Base-by-base conservation (phyloP, 768 basidiomycete genomes). In the Tubosaeta brunneosetosa region DNA sequence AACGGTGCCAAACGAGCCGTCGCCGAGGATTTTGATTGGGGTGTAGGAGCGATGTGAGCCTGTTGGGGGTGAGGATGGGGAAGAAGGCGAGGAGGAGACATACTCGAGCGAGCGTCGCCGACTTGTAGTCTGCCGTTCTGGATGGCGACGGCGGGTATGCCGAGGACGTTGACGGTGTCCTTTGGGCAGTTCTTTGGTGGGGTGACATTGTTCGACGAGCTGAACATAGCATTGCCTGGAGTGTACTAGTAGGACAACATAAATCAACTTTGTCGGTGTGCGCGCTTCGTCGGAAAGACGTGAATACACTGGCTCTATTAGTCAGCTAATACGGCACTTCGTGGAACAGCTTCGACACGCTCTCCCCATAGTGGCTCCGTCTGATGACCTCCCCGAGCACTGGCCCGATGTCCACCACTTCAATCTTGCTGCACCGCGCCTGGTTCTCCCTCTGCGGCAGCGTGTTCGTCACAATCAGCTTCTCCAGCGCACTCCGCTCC, bases 1-100 rank as follows among this genome's bases (percentile, higher is more conserved):
- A 59, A 99, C 97, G 4, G 94, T 98, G 47, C 97, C 97, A 66
- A 99, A 98, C 6, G 95, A 97, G 50, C 97, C 97, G 69, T 97
- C 95, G 38, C 97, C 97, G 69, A 99, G 83, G 56, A 90, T 87
- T 76, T 98, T 98, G 77, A 98, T 82, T 45, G 91, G 88, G 27
- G 94, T 94, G 70, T 94, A 99, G 17, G 87, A 86, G 62, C 94
- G 86, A 52, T 82, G 83, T 16, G 90, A 93, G 62, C 77, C 93
- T 95, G 64, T 3, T 50, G 44, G 42, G 37, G 55, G 60, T 56
- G 42, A 27, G 36, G 36, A 12, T 46, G 9, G 26, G 40, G 3
- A 1, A 43, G 53, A 47, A 25, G 45, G 48, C 50, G 38, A 29
- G 51, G 50, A 50, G 49, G 42, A 49, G 22, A 84, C 86, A 54